Conservation (phyloP, 2,329 filamentous ascomycete genomes). For the Colletotrichum sansevieriae region DNA sequence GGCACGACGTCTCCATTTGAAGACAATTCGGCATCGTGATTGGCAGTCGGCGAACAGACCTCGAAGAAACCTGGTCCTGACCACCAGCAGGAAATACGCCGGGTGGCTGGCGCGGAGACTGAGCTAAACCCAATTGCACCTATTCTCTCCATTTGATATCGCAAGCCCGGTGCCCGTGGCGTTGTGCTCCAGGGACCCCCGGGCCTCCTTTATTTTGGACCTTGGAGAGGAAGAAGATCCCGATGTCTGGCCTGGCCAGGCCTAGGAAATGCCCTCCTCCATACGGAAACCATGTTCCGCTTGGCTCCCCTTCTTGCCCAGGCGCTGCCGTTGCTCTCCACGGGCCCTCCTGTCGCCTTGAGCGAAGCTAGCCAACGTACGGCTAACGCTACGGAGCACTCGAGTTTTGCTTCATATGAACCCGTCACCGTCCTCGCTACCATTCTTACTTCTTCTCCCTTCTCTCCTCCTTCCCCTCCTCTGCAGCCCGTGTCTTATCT, state of each 20-base stretch:
- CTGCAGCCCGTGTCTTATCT: conserved; percentile 20
- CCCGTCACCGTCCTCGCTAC: conserved; percentile 30
- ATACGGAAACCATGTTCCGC: conserved; percentile 18
- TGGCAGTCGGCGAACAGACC: conserved; percentile 31
- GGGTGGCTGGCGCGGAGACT: conserved; percentile 42
- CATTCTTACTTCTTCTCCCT: conserved; percentile 21
- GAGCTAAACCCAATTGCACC: conserved; percentile 39
- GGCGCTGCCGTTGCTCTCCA: conserved; percentile 21
- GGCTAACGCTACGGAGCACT: conserved; percentile 27
- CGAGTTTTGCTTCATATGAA: conserved; percentile 39
- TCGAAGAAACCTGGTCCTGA: conserved; percentile 24
- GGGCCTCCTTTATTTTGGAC: conserved; percentile 40
- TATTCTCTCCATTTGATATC: conserved; percentile 33
- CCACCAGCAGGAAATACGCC: conserved; percentile 38
- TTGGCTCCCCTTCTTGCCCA: conserved; percentile 13
- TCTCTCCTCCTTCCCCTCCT: background rate
- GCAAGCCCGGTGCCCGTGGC: conserved; percentile 29
- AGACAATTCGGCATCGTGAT: conserved; percentile 25
- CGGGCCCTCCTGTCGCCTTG: conserved; percentile 13
- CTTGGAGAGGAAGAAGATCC: conserved; percentile 27
- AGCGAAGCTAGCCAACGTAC: conserved; percentile 10
- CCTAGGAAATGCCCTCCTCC: conserved; percentile 16
- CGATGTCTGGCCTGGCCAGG: conserved; percentile 4
- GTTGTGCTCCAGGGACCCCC: conserved; percentile 30
- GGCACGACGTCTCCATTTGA: conserved; percentile 26